Percentiles rank a stretch among this genome's conserved stretches.
These are phyloP conservation scores for Aschersonia sp. DNA, from an alignment of 2,329 filamentous ascomycete genomes.

Conservation along the genomic window DNA sequence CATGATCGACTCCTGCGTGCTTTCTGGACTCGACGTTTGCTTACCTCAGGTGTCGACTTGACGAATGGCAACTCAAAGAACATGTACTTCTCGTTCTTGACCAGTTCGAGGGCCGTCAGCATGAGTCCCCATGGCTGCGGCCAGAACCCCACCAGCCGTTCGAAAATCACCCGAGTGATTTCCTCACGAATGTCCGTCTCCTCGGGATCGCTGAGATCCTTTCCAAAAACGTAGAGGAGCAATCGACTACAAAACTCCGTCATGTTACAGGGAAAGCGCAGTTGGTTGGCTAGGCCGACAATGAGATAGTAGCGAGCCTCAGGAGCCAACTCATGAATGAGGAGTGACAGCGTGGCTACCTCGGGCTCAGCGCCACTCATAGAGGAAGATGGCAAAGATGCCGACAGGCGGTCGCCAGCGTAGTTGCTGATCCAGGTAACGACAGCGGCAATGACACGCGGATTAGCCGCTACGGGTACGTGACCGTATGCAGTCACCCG, in stretches of 20 bases:
- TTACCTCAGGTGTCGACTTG: constrained; percentile 76
- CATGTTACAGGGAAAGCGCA: constrained; percentile 77
- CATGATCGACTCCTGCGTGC: not conserved
- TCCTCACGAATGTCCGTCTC: constrained; percentile 77
- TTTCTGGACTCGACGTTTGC: constrained; percentile 4
- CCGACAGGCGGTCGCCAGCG: constrained; percentile 46
- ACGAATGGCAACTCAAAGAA: constrained; percentile 92
- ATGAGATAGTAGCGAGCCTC: constrained; percentile 78
- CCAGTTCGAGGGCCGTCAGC: constrained; percentile 72
- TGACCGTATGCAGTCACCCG: constrained; percentile 52
- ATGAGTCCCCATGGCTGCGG: constrained; percentile 94
- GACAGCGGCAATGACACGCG: constrained; percentile 62
- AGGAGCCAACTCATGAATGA: constrained; percentile 59
- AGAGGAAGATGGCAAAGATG: constrained; percentile 43
- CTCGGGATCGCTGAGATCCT: constrained; percentile 57
- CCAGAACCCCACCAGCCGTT: constrained; percentile 76
- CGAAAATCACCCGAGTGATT: constrained; percentile 75
- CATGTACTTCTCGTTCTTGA: constrained; percentile 80
- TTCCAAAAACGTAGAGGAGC: constrained; percentile 71
- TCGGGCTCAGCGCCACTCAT: constrained; percentile 30
- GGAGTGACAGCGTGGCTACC: constrained; percentile 56
- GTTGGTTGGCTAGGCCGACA: constrained; percentile 75
- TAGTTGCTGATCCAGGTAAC: constrained; percentile 69
- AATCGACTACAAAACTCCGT: constrained; percentile 88
- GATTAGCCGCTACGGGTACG: constrained; percentile 52